Evolutionary conservation across 108 stramenopile genomes (phyloP), one percentile per base, ranked within the genome.

Genomic region (Cyclostephanos invisitatus): DNA sequence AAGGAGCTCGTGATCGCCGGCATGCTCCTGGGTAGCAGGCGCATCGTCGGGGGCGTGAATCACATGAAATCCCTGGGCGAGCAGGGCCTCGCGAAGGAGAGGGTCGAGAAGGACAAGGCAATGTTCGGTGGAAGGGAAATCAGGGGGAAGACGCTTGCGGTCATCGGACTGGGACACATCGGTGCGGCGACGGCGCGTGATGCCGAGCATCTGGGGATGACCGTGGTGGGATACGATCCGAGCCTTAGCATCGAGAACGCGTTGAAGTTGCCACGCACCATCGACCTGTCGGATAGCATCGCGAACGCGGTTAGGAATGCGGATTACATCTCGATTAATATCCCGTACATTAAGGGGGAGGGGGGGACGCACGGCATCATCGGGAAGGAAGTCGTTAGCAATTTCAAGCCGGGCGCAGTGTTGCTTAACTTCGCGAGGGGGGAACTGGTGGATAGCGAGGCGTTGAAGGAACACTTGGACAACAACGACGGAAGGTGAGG

Each of bases 371-470:
- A 95, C 80, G 85, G 91, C 55, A 89, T 98, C 38, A 91, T 97
- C 73, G 81, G 85, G 35, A 75, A 81, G 50, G 93, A 93, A 27
- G 75, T 94, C 21, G 70, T 97, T 64, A 62, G 59, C 48, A 65
- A 89, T 70, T 87, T 92, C 75, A 98, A 96, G 77, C 68, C 82
- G 29, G 88, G 85, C 51, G 96, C 94, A 12, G 85, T 91, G 14
- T 67, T 98, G 56, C 56, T 98, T 50, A 98, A 98, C 81, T 98
- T 96, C 81, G 96, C 98, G 54, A 88, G 98, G 64, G 98, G 98
- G 10, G 98, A 96, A 69, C 72, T 98, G 51, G 96, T 98, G 21
- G 91, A 97, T 71, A 89, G 89, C 35, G 93, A 84, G 27, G 98
- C 93, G 48, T 68, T 98, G 83, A 93, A 94, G 75, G 78, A 83